phyloP scores from a whole-genome alignment of 345 rosid genomes.

The Bruguiera gymnorhiza region DNA sequence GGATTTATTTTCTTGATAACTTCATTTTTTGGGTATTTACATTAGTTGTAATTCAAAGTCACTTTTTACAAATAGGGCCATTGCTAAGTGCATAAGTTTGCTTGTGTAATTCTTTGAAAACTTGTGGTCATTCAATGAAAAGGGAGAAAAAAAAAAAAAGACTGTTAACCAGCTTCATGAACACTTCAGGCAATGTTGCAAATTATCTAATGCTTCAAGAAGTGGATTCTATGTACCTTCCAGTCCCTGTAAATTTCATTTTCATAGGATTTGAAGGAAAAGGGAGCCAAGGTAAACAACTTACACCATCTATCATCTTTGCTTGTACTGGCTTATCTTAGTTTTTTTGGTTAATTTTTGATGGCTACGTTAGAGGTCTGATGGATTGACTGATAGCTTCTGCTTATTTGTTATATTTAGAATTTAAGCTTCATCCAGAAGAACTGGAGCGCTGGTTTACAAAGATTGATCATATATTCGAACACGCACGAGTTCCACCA shows the following conservation, averaged over 20 bases:
- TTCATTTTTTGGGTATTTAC: no score
- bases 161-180: background rate
- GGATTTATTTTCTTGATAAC: no score
- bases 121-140: no score
- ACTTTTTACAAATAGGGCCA: no score
- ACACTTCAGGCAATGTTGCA: slow-evolving; percentile 65
- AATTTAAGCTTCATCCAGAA: slow-evolving; percentile 72
- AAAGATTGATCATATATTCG: slow-evolving; percentile 86
- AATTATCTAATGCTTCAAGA: slow-evolving; percentile 80
- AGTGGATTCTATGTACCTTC: slow-evolving; percentile 83
- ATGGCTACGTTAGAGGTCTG: slow-evolving; percentile 7
- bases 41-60: no score
- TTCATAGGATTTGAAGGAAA: slow-evolving; percentile 94
- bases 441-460: slow-evolving; percentile 96
- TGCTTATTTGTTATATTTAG: slow-evolving; percentile 32
- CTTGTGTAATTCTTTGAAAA: no score
- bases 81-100: no score
- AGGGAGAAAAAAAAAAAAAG: no score
- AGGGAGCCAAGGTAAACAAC: slow-evolving; percentile 79
- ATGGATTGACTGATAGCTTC: slow-evolving; percentile 16
- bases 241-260: slow-evolving; percentile 90
- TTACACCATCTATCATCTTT: slow-evolving; percentile 6
- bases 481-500: slow-evolving; percentile 78
- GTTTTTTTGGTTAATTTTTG: background rate
- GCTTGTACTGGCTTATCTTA: background rate